Evolutionary conservation across 169 alveolate species (phyloP).

Genomic region (Amoebophrya sp.): DNA sequence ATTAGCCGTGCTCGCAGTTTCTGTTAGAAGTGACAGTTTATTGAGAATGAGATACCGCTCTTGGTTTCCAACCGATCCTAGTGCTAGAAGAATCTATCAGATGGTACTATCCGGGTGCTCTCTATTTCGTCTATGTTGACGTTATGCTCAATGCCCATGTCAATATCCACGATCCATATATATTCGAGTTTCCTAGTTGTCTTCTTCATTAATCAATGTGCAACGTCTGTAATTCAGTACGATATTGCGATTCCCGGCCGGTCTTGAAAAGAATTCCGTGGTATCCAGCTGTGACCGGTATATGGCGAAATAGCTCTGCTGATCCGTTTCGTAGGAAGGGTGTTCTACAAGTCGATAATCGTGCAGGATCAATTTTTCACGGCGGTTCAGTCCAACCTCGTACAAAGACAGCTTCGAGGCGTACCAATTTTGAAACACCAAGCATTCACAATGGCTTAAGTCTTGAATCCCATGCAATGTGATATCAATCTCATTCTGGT

Average conservation of each 20-base stretch:
- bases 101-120: too few relatives aligned
- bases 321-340: not conserved
- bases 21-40: too few relatives aligned
- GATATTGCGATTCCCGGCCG: not conserved
- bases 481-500: not conserved
- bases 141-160: too few relatives aligned
- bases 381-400: not conserved
- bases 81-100: too few relatives aligned
- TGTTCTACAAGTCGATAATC: not conserved
- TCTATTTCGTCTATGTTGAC: too few relatives aligned
- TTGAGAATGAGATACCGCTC: too few relatives aligned
- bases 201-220: too few relatives aligned
- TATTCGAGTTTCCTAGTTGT: too few relatives aligned
- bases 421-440: not conserved
- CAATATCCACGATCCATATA: too few relatives aligned
- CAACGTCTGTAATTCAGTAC: too few relatives aligned
- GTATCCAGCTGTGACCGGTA: slow-evolving; percentile 12
- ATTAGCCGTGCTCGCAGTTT: not conserved
- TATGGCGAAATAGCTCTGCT: not conserved
- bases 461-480: not conserved
- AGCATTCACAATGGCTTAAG: not conserved
- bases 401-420: not conserved
- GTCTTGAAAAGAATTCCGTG: not conserved
- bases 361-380: not conserved
- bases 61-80: too few relatives aligned